Evolutionary conservation across 352 stramenopile genomes (phyloP).

Genomic region (Globisporangium splendens): DNA sequence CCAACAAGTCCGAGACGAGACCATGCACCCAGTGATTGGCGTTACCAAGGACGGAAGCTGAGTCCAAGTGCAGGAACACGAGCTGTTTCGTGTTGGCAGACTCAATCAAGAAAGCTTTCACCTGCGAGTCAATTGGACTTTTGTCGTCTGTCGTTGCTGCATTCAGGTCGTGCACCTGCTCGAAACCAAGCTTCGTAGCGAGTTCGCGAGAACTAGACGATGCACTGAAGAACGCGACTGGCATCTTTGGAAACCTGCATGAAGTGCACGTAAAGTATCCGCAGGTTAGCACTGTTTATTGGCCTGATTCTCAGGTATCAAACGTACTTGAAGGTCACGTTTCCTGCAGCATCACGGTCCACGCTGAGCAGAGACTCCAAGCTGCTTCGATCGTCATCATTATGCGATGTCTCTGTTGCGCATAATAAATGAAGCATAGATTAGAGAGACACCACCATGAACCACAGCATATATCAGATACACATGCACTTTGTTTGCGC

Average conservation of each 20-base stretch:
- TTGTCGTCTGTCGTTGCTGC: conserved; percentile 4
- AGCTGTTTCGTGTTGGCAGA: conserved; percentile 41
- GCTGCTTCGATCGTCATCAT: conserved; percentile 7
- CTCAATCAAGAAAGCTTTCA: conserved; percentile 22
- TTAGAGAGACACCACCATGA: neutral
- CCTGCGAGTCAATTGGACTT: conserved; percentile 14
- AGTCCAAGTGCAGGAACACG: conserved; percentile 51
- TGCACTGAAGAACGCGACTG: conserved; percentile 54
- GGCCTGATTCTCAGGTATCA: neutral
- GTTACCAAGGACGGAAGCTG: neutral
- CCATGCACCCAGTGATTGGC: conserved; percentile 42
- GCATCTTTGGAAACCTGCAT: conserved; percentile 54
- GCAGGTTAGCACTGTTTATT: neutral
- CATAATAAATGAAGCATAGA: neutral
- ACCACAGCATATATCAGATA: neutral
- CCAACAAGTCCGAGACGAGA: conserved; percentile 31
- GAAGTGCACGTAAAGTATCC: neutral
- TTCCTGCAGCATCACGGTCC: conserved; percentile 14
- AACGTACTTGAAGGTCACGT: conserved; percentile 26
- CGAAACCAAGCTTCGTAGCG: conserved; percentile 30
- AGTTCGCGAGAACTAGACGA: conserved; percentile 28
- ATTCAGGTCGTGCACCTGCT: conserved; percentile 24
- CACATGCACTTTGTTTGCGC: neutral
- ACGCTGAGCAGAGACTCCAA: conserved; percentile 35
- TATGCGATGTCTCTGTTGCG: conserved; percentile 2